Conservation (phyloP, 257 asterid genomes). For the Paraleonurus japonicus region DNA sequence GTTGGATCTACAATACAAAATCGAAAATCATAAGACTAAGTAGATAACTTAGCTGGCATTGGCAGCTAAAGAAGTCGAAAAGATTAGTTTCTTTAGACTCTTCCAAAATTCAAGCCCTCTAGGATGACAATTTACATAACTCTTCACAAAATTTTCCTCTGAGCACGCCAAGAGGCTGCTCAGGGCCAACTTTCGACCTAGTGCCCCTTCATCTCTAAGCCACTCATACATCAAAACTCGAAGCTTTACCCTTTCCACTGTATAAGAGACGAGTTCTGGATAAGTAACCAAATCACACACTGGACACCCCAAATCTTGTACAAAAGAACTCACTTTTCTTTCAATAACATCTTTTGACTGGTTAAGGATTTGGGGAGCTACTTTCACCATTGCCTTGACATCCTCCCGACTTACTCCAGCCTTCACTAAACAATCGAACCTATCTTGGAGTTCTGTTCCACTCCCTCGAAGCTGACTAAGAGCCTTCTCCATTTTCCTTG, state of each 20-base stretch:
- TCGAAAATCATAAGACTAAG: too few relatives aligned
- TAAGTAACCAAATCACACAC: slow-evolving; percentile 39
- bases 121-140: slow-evolving; percentile 56
- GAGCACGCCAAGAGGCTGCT: slow-evolving; percentile 62
- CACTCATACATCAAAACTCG: slow-evolving; percentile 61
- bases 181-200: slow-evolving; percentile 42
- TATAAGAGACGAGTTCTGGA: slow-evolving; percentile 47
- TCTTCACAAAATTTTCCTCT: slow-evolving; percentile 43
- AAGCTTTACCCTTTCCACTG: slow-evolving; percentile 45
- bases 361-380: slow-evolving; percentile 58
- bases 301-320: slow-evolving; percentile 49
- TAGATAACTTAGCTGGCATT: too few relatives aligned
- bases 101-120: slow-evolving; percentile 57
- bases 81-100: slow-evolving; percentile 48
- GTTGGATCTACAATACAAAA: too few relatives aligned
- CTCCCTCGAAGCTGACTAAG: slow-evolving; percentile 53
- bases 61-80: too few relatives aligned
- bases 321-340: slow-evolving; percentile 44
- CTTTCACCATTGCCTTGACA: slow-evolving; percentile 43
- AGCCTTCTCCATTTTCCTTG: slow-evolving; percentile 50
- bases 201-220: slow-evolving; percentile 50
- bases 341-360: slow-evolving; percentile 50
- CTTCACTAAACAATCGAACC: slow-evolving; percentile 58
- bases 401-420: slow-evolving; percentile 50
- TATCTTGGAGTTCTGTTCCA: slow-evolving; percentile 60